phyloP scores from a whole-genome alignment of 257 asterid genomes.

The Fraxinus quadrangulata region DNA sequence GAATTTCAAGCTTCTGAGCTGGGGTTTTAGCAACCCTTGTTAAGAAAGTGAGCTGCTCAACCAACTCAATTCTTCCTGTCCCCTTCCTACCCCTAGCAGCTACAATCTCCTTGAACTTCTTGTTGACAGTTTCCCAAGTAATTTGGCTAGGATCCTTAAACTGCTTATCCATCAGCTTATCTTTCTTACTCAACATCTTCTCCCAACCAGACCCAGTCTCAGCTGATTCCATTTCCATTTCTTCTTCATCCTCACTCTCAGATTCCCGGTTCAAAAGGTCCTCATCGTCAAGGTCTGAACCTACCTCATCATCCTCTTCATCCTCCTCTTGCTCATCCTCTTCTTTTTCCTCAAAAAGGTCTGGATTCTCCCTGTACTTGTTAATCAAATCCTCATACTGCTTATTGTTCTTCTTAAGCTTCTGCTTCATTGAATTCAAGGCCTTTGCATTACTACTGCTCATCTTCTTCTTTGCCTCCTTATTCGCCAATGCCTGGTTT shows the following conservation, averaged over 20 bases:
- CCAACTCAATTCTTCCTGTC: conserved; percentile 84
- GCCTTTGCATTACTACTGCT: conserved; percentile 95
- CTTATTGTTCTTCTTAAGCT: conserved; percentile 84
- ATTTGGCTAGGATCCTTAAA: conserved; percentile 85
- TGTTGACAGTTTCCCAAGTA: conserved; percentile 92
- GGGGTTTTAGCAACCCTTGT: conserved; percentile 95
- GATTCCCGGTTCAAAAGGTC: conserved; percentile 41
- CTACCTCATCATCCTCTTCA: conserved; percentile 65
- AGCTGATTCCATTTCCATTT: conserved; percentile 32
- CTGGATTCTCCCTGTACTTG: conserved; percentile 83
- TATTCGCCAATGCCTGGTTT: conserved; percentile 76
- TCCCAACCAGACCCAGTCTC: conserved; percentile 70
- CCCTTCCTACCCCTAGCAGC: conserved; percentile 95
- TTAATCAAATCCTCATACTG: conserved; percentile 75
- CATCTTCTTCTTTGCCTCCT: conserved; percentile 98
- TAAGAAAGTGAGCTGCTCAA: conserved; percentile 93
- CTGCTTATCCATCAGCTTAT: conserved; percentile 86
- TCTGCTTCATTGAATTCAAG: conserved; percentile 90
- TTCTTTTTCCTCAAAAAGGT: conserved; percentile 66
- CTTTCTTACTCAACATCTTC: conserved; percentile 83
- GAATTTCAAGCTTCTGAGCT: conserved; percentile 93
- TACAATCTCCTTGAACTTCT: conserved; percentile 84
- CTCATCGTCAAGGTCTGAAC: conserved; percentile 44
- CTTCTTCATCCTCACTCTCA: conserved; percentile 56
- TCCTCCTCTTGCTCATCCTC: conserved; percentile 61